Conservation (phyloP, 2,329 filamentous ascomycete genomes). For the Penicillium palitans region DNA sequence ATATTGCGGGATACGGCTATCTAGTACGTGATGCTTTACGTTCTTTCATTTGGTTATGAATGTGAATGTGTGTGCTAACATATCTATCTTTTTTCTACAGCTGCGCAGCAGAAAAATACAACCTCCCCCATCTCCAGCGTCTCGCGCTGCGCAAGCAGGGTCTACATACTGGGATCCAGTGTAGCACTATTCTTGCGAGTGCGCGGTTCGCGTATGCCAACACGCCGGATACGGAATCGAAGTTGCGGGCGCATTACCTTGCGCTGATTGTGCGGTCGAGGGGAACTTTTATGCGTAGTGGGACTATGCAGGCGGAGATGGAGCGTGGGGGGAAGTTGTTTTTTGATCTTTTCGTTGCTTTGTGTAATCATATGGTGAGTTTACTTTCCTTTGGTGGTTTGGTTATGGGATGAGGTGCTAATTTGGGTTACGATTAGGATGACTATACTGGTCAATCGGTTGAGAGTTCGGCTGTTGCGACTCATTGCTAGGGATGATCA, state of each 20-base stretch:
- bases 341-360: constrained; percentile 90
- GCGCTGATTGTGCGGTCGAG: constrained; percentile 88
- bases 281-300: constrained; percentile 86
- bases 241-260: constrained; percentile 84
- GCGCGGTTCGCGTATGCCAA: constrained; percentile 88
- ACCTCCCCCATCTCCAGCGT: constrained; percentile 79
- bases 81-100: constrained; percentile 14
- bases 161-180: constrained; percentile 79
- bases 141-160: constrained; percentile 86
- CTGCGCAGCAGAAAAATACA: constrained; percentile 82
- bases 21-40: constrained; percentile 55
- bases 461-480: constrained; percentile 17
- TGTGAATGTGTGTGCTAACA: not conserved
- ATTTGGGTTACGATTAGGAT: constrained; percentile 21
- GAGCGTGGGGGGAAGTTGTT: constrained; percentile 82
- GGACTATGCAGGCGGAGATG: constrained; percentile 96
- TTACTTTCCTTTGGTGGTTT: not conserved
- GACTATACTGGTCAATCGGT: constrained; percentile 23
- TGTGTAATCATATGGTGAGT: constrained; percentile 85
- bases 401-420: not conserved
- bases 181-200: constrained; percentile 78
- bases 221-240: constrained; percentile 88
- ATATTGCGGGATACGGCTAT: constrained; percentile 87
- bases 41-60: not conserved
- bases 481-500: not conserved